These are phyloP conservation scores for Tricholoma terreum DNA, from an alignment of 768 basidiomycete species.

Conservation along the genomic window DNA sequence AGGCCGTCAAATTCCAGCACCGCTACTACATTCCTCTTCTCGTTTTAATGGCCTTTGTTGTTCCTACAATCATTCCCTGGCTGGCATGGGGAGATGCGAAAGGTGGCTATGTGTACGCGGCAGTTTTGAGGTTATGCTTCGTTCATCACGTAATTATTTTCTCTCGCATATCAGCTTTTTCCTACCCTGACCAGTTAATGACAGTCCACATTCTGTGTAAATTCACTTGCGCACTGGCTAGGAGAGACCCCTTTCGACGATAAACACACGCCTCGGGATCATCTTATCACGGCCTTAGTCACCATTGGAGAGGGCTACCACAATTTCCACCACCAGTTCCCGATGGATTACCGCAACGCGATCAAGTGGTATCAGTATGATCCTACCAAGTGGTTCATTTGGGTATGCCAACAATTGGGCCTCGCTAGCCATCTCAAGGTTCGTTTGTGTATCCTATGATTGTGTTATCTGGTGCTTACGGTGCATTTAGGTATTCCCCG, in stretches of 20 bases:
- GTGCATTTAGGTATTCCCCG: slow-evolving; percentile 40
- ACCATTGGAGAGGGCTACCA: slow-evolving; percentile 97
- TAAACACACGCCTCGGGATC: slow-evolving; percentile 91
- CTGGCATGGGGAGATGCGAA: slow-evolving; percentile 80
- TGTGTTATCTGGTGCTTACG: too few relatives aligned
- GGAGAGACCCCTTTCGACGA: slow-evolving; percentile 92
- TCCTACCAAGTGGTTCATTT: slow-evolving; percentile 92
- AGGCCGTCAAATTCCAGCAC: slow-evolving; percentile 86
- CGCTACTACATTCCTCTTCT: slow-evolving; percentile 71
- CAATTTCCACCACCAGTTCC: slow-evolving; percentile 97
- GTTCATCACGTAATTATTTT: slow-evolving; percentile 75
- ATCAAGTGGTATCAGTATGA: slow-evolving; percentile 95
- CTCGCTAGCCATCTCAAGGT: slow-evolving; percentile 72
- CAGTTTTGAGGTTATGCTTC: slow-evolving; percentile 71
- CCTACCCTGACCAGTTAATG: slow-evolving; percentile 4
- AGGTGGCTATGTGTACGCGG: slow-evolving; percentile 87
- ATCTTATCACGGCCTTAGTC: slow-evolving; percentile 82
- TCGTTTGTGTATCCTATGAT: background rate
- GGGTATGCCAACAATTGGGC: slow-evolving; percentile 53
- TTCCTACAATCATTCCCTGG: slow-evolving; percentile 79
- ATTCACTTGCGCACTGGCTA: slow-evolving; percentile 95
- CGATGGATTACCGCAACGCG: slow-evolving; percentile 96
- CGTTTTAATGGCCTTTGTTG: slow-evolving; percentile 61
- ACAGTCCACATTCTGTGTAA: slow-evolving; percentile 94
- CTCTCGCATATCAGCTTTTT: slow-evolving; percentile 1